Evolutionary conservation across 805 yeast species (phyloP), one percentile per base, ranked within the genome.

Genomic region (Candida morakotiae): DNA sequence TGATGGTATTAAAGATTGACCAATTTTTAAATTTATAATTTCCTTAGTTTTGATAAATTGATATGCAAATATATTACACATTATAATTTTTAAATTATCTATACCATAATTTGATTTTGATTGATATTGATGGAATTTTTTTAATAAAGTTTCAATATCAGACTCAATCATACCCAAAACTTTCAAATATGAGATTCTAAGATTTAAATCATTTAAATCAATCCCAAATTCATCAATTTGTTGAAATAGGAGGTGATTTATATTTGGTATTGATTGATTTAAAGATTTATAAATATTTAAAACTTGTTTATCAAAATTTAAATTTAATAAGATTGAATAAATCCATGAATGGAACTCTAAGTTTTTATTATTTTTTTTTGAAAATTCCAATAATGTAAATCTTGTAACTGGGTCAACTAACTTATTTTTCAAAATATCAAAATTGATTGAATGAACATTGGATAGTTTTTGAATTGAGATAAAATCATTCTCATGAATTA

Each of bases 61-160:
- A 46, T 61, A 67, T 30, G 70, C 56, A 17, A 66, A 64, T 6
- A 63, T 55, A 35, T 66, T 61, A 18, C 71, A 61, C 40, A 72
- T 45, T 23, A 65, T 62, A 23, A 59, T 53, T 54, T 67, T 74
- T 10, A 72, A 54, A 9, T 58, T 51, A 14, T 68, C 72, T 10
- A 69, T 45, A 10, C 72, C 69, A 32, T 51, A 57, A 37, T 63
- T 60, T 33, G 60, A 68, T 17, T 58, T 62, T 13, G 55, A 47
- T 45, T 63, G 64, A 48, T 65, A 71, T 21, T 50, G 47, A 41
- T 71, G 69, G 41, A 57, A 72, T 33, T 64, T 58, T 29, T 61
- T 58, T 34, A 68, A 46, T 8, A 67, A 60, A 8, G 45, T 42
- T 7, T 58, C 52, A 9, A 67, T 43, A 31, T 64, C 53, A 23